Conservation (phyloP, 2,329 filamentous ascomycete species). For the Penicillium rolfsii region DNA sequence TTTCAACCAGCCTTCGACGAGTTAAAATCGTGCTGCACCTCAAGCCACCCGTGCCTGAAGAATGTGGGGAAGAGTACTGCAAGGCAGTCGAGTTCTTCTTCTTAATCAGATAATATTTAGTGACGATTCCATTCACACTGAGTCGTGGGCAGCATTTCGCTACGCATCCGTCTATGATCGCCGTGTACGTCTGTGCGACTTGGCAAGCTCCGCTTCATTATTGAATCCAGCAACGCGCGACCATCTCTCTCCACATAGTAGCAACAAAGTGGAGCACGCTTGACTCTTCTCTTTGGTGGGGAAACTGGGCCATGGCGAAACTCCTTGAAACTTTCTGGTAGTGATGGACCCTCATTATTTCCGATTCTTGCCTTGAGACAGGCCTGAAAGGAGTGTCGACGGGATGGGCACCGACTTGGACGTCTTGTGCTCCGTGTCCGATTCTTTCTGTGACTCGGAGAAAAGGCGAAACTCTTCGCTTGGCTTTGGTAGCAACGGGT, state of each 20-base stretch:
- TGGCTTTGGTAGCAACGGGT: background rate
- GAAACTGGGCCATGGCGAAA: background rate
- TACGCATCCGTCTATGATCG: background rate
- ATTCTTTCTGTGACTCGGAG: conserved; percentile 21
- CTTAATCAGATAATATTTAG: background rate
- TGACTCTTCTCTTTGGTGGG: background rate
- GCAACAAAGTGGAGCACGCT: background rate
- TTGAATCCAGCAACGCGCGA: conserved; percentile 10
- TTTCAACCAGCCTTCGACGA: background rate
- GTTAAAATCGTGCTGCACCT: conserved; percentile 1
- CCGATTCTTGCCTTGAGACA: background rate
- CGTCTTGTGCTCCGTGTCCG: conserved; percentile 23
- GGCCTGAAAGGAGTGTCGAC: background rate
- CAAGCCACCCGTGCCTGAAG: conserved; percentile 16
- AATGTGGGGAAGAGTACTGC: conserved; percentile 6
- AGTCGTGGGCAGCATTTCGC: background rate
- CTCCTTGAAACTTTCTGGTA: background rate
- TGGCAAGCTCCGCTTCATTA: conserved; percentile 13
- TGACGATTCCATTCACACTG: background rate
- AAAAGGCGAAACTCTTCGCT: background rate
- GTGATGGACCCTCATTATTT: background rate
- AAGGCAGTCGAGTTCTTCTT: background rate
- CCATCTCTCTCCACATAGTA: background rate
- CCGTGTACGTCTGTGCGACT: background rate
- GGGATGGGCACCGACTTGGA: background rate